phyloP scores from a whole-genome alignment of 164 flowering plant genomes.

The Sextonia rubra region DNA sequence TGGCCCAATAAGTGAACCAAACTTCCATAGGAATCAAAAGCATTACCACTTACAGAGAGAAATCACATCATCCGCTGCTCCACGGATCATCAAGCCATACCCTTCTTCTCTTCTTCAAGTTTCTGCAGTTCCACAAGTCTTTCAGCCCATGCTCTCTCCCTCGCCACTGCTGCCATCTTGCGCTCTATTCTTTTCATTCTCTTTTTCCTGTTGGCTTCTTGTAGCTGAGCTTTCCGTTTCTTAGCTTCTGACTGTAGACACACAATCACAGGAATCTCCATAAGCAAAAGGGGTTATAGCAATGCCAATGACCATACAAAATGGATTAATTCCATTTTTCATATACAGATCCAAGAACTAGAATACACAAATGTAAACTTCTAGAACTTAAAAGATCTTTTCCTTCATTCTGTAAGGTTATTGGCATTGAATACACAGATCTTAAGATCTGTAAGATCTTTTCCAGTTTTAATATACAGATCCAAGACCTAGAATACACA shows the following conservation, averaged over 20 bases:
- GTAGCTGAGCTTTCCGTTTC: slow-evolving; percentile 55
- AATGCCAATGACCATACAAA: not conserved
- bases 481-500: not conserved
- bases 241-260: slow-evolving; percentile 45
- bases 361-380: not conserved
- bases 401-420: too few relatives aligned
- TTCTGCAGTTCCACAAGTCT: slow-evolving; percentile 61
- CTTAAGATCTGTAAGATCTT: too few relatives aligned
- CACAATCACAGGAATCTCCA: not conserved
- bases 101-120: slow-evolving; percentile 58
- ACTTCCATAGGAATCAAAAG: not conserved
- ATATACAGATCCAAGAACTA: not conserved
- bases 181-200: slow-evolving; percentile 40
- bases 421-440: too few relatives aligned
- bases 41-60: not conserved
- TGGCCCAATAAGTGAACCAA: not conserved
- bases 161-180: slow-evolving; percentile 83
- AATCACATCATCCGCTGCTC: not conserved
- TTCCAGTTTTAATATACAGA: not conserved
- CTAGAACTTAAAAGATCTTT: not conserved
- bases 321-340: not conserved
- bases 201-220: slow-evolving; percentile 60
- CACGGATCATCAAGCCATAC: slow-evolving; percentile 24
- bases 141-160: slow-evolving; percentile 72
- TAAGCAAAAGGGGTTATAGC: not conserved